Base-by-base conservation (phyloP, 2,329 filamentous ascomycete genomes). In the Fusarium haematococcum region DNA sequence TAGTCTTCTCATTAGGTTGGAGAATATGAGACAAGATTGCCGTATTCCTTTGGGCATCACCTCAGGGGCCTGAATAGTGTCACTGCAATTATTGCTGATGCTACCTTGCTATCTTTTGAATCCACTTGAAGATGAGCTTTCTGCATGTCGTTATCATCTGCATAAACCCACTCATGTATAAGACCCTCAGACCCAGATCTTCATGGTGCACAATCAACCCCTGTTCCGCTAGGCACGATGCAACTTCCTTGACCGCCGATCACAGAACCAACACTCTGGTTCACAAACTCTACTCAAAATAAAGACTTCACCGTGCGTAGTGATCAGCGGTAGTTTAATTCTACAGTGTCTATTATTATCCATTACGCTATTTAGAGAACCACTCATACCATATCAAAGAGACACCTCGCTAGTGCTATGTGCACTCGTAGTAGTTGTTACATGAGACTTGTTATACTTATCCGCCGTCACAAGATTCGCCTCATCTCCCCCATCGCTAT, bases 401-500 rank as follows among this genome's bases (percentile, higher is more conserved):
- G 71, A 71, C 18, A 45, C 65, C 30, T 71, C 68, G 5, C 68
- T 70, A 5, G 60, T 60, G 25, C 69, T 72, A 2, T 62, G 61
- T 2, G 68, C 71, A 4, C 68, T 74, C 30, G 59, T 72, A 9
- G 59, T 72, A 9, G 65, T 66, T 16, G 68, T 62, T 23, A 74
- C 50, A 57, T 74, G 67, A 4, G 65, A 67, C 35, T 73, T 68
- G 16, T 54, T 65, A 13, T 54, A 73, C 37, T 60, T 71, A 30
- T 25, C 71, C 56, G 20, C 65, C 59, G 5, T 57, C 2, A 78
- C 71, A 20, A 78, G 64, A 25, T 74, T 72, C 11, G 71, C 60
- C 45, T 78, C 77, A 20, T 78, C 77, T 25, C 73, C 43, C 8
- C 43, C 75, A 2, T 78, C 76, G 39, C 76, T 76, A 13, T 78